These are phyloP conservation scores for Zelopaecilomyces penicillatus DNA, from an alignment of 2,329 filamentous ascomycete genomes.

Conservation along the genomic window DNA sequence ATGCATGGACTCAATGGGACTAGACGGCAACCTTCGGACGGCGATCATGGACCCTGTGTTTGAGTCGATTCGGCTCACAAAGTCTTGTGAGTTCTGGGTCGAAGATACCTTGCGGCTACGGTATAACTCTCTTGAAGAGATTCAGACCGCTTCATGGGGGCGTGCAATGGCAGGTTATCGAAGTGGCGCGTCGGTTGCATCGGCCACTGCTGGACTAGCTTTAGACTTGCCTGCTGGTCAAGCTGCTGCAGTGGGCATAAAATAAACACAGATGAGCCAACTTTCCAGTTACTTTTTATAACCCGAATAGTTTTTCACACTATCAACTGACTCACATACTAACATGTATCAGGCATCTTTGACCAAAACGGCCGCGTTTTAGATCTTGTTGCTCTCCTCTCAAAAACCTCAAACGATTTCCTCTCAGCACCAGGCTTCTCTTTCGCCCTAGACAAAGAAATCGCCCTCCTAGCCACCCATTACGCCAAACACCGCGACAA, in stretches of 20 bases:
- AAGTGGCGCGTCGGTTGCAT: not conserved
- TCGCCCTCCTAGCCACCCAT: not conserved
- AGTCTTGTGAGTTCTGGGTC: not conserved
- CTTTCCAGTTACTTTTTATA: not conserved
- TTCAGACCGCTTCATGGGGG: not conserved
- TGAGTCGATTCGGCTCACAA: not conserved
- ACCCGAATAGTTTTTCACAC: not conserved
- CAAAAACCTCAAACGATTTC: not conserved
- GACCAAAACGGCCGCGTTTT: not conserved
- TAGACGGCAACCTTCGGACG: not conserved
- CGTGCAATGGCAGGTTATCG: not conserved
- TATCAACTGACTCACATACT: no score
- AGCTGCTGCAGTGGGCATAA: no score
- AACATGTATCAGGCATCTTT: not conserved
- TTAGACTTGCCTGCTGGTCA: no score
- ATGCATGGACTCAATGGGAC: not conserved
- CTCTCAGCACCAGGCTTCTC: not conserved
- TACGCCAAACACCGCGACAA: not conserved
- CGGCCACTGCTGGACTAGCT: no score
- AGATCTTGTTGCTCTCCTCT: not conserved
- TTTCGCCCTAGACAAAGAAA: not conserved
- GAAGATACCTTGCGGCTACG: not conserved
- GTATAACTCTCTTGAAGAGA: not conserved
- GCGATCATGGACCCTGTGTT: not conserved
- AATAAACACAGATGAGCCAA: not conserved